phyloP scores from a whole-genome alignment of 2,329 filamentous ascomycete genomes.

The Colletotrichum tropicale region DNA sequence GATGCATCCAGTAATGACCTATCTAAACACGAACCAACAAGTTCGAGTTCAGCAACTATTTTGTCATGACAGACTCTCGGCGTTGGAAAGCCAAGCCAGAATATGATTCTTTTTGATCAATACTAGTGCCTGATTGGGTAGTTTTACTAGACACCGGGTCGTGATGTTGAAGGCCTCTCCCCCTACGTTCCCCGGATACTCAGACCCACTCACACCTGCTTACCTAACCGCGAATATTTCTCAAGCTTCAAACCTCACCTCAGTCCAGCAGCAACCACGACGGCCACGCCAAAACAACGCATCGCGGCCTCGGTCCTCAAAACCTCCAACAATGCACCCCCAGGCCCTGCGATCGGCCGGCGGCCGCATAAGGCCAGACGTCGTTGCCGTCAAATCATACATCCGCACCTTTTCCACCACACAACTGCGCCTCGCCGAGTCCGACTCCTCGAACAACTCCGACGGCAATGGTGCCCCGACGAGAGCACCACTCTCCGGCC shows the following conservation, averaged over 20 bases:
- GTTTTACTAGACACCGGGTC: not conserved
- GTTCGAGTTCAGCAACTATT: not conserved
- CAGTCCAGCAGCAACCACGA: not conserved
- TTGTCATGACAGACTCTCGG: not conserved
- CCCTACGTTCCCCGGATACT: not conserved
- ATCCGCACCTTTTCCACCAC: constrained; percentile 44
- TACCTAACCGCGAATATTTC: constrained; percentile 18
- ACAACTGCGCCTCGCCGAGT: constrained; percentile 34
- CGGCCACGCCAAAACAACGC: not conserved
- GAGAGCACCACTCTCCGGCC: constrained; percentile 24
- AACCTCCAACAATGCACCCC: constrained; percentile 35
- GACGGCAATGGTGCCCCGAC: constrained; percentile 5
- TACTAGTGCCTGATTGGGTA: not conserved
- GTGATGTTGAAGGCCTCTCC: not conserved
- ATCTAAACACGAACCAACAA: not conserved
- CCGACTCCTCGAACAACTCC: constrained; percentile 12
- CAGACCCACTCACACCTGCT: not conserved
- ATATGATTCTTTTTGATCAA: not conserved
- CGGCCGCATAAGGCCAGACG: constrained; percentile 35
- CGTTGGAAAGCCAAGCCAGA: not conserved
- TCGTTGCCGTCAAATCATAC: constrained; percentile 33
- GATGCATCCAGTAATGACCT: not conserved
- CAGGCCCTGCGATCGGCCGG: constrained; percentile 42
- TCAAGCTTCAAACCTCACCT: not conserved
- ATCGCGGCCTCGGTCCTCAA: not conserved